Evolutionary conservation across 106 monocot genomes (phyloP), one percentile per base, ranked within the genome.

Genomic region (Agapanthus africanus): DNA sequence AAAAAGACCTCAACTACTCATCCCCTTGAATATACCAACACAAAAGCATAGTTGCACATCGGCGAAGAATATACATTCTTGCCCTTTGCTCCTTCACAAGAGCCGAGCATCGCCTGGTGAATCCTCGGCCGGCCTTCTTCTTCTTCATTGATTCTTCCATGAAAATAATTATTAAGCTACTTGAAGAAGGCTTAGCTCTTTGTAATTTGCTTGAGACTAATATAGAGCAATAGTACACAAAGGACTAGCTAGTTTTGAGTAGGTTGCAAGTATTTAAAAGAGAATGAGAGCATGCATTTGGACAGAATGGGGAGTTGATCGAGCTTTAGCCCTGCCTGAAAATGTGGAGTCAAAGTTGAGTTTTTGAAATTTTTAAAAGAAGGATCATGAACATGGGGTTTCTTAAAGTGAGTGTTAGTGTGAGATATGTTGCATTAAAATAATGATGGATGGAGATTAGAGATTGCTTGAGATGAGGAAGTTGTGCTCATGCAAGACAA

Each of bases 1-100:
- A n/a, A n/a, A n/a, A n/a, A n/a, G n/a, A n/a, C n/a, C n/a, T n/a
- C n/a, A n/a, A n/a, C 69, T 73, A 88, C 19, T 89, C 85, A n/a
- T 89, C 88, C 16, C 77, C 88, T 19, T 80, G 81, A 69, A 89
- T 85, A 47, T 89, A 89, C 79, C 74, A 89, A 81, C 88, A 89
- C 52, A 85, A 74, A 10, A 89, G 77, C 84, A 89, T 89, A 40
- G 82, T 85, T 49, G 84, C 88, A 63, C 88, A 89, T 40, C 88
- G 88, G 49, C 88, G 85, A 47, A 89, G 75, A 68, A 89, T 89
- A 77, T 89, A 89, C 31, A 89, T 79, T 77, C 85, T 85, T n/a
- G 82, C 88, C 7, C 82, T 70, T 70, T 89, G 88, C 82, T 89
- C 88, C 74, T 82, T 85, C 34, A 80, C 82, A n/a, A 89, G 69